Conservation (phyloP, 257 asterid genomes). For the Lithospermum erythrorhizon region DNA sequence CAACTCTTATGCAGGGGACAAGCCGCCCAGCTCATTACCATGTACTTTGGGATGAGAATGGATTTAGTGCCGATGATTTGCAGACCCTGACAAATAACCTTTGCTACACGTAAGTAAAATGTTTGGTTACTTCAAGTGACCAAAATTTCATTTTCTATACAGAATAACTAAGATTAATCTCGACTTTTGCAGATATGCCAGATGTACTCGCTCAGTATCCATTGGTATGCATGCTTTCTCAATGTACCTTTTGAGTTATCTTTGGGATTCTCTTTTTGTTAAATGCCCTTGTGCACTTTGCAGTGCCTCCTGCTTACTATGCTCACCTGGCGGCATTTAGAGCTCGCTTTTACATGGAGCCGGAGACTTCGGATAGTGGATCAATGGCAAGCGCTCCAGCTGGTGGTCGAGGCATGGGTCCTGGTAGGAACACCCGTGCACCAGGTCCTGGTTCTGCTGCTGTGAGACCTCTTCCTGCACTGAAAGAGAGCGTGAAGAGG, state of each 20-base stretch:
- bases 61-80: constrained; percentile 70
- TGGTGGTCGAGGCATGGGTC: constrained; percentile 25
- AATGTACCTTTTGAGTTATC: background rate
- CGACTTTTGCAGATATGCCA: constrained; percentile 48
- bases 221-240: constrained; percentile 44
- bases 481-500: constrained; percentile 78
- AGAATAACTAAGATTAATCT: background rate
- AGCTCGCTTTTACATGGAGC: constrained; percentile 94
- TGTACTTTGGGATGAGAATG: constrained; percentile 93
- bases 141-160: background rate
- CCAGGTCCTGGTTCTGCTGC: constrained; percentile 46
- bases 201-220: constrained; percentile 93
- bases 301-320: constrained; percentile 96
- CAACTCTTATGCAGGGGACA: constrained; percentile 38
- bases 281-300: background rate
- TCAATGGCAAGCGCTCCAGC: constrained; percentile 53
- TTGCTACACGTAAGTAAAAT: constrained; percentile 64
- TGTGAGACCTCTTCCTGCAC: constrained; percentile 88
- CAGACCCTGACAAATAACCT: constrained; percentile 81
- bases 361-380: constrained; percentile 77
- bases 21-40: constrained; percentile 96
- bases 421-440: constrained; percentile 35
- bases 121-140: background rate
- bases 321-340: constrained; percentile 95
- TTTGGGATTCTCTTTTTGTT: background rate